Conservation (phyloP, 179 eudicot genomes). For the Beta lomatogona region DNA sequence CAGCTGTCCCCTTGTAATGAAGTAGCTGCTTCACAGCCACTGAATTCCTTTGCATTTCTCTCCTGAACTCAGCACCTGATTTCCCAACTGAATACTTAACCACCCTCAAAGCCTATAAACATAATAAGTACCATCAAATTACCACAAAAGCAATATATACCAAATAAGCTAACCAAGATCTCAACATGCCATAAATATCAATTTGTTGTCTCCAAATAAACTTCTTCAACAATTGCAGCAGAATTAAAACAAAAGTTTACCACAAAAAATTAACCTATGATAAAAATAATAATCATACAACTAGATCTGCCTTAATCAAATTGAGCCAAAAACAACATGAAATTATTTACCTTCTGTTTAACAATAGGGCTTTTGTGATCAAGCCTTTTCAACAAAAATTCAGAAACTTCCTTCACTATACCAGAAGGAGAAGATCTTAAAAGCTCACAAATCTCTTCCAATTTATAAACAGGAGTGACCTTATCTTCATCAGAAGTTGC, state of each 20-base stretch:
- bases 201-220: background rate
- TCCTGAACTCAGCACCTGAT: conserved; percentile 86
- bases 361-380: conserved; percentile 87
- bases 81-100: conserved; percentile 91
- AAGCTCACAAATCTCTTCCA: conserved; percentile 89
- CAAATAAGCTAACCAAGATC: conserved; percentile 2
- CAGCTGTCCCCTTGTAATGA: conserved; percentile 82
- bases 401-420: conserved; percentile 80
- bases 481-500: conserved; percentile 96
- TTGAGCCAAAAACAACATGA: background rate
- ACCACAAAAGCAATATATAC: background rate
- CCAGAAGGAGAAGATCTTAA: conserved; percentile 65
- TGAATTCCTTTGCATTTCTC: conserved; percentile 97
- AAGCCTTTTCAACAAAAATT: conserved; percentile 77
- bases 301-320: conserved; percentile 14
- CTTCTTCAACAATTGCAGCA: background rate
- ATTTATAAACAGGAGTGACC: conserved; percentile 89
- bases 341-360: conserved; percentile 67
- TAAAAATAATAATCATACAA: background rate
- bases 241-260: background rate
- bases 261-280: background rate
- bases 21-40: conserved; percentile 86
- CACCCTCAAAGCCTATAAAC: conserved; percentile 70
- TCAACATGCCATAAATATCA: background rate
- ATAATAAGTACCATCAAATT: background rate